A percentile compares a stretch with the other conserved stretches of the same genome.
phyloP scores from a whole-genome alignment of 768 basidiomycete species.

The Suillus discolor region DNA sequence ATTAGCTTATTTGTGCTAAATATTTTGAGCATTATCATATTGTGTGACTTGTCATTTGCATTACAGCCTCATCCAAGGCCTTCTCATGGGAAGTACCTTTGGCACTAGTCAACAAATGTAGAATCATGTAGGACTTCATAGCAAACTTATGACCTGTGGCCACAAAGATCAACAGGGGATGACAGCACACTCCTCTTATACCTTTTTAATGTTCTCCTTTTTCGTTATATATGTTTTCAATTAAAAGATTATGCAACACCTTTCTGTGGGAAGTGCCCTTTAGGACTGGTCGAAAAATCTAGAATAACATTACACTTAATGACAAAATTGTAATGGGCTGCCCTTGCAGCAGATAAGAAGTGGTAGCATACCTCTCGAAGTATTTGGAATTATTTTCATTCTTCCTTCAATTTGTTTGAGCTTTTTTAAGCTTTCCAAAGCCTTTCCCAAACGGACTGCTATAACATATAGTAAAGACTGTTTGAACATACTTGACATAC shows the following conservation, averaged over 20 bases:
- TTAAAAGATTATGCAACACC: not conserved
- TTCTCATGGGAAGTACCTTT: not conserved
- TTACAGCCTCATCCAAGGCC: not conserved
- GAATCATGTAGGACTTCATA: not conserved
- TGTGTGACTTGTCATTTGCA: not conserved
- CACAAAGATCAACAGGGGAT: not conserved
- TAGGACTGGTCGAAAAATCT: too few relatives aligned
- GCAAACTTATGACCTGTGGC: not conserved
- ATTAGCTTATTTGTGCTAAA: not conserved
- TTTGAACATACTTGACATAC: too few relatives aligned
- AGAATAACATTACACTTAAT: too few relatives aligned
- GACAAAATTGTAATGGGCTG: too few relatives aligned
- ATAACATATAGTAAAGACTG: too few relatives aligned
- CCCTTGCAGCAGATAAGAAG: too few relatives aligned
- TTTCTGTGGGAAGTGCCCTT: not conserved
- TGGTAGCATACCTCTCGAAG: too few relatives aligned
- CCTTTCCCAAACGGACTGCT: too few relatives aligned
- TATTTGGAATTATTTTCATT: too few relatives aligned
- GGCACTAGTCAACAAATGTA: not conserved
- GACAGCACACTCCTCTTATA: not conserved
- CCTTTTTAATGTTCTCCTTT: not conserved
- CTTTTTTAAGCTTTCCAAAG: too few relatives aligned
- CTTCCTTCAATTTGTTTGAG: too few relatives aligned
- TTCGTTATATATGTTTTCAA: not conserved
- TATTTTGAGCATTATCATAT: not conserved